Percentiles rank a stretch among this genome's conserved stretches.
Conservation (phyloP, 148 eudicot species). For the Suaeda aralocaspica region DNA sequence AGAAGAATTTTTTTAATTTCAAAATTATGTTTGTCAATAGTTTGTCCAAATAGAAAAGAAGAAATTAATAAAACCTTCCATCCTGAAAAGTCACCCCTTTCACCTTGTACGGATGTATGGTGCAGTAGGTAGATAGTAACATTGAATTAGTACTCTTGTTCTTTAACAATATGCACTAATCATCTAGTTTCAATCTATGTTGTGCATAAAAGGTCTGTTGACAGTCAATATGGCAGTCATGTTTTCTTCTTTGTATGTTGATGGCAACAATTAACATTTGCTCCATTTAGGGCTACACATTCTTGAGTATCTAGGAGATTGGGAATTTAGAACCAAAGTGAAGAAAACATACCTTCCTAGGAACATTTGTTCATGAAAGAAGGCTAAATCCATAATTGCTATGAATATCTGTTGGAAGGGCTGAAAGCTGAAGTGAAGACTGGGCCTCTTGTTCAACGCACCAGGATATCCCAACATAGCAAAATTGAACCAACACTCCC, state of each 20-base stretch:
- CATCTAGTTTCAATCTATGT: too few relatives aligned
- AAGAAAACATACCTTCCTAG: slow-evolving; percentile 46
- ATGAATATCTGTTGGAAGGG: slow-evolving; percentile 55
- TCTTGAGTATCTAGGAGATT: background rate
- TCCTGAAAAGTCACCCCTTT: background rate
- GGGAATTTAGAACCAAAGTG: background rate
- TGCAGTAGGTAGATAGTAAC: too few relatives aligned
- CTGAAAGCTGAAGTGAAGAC: slow-evolving; percentile 72
- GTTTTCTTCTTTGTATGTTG: background rate
- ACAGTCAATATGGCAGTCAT: background rate
- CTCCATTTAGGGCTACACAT: background rate
- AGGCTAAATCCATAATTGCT: slow-evolving; percentile 36
- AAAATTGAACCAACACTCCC: slow-evolving; percentile 63
- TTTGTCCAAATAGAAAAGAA: background rate
- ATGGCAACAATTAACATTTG: background rate
- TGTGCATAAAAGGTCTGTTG: background rate
- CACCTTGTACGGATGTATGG: too few relatives aligned
- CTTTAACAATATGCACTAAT: too few relatives aligned
- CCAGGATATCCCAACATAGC: slow-evolving; percentile 76
- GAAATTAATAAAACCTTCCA: background rate
- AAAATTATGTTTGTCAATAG: background rate
- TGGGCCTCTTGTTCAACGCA: slow-evolving; percentile 68
- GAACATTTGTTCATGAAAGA: slow-evolving; percentile 57
- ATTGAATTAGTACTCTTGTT: too few relatives aligned
- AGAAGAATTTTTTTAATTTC: too few relatives aligned